Evolutionary conservation across 1,139 yeast genomes (phyloP).

Genomic region (Meyerozyma carpophila): DNA sequence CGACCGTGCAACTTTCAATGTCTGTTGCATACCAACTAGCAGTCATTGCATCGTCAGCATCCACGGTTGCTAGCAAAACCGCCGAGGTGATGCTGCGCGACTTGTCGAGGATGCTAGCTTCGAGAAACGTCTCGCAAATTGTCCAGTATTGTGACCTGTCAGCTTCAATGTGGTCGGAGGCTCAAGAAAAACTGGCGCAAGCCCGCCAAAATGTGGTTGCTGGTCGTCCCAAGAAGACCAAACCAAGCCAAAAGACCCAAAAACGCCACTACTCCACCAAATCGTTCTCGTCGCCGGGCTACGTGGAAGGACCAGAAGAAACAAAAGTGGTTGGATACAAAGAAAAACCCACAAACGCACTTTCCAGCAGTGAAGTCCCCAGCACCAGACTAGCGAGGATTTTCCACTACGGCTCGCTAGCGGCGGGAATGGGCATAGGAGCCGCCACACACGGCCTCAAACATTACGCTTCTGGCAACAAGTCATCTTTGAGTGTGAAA

Average conservation of each 20-base stretch:
- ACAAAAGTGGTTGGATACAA: constrained; percentile 25
- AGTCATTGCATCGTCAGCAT: constrained; percentile 22
- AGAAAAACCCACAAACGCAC: constrained; percentile 35
- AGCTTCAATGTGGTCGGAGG: constrained; percentile 23
- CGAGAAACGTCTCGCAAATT: constrained; percentile 10
- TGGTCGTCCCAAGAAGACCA: constrained; percentile 3
- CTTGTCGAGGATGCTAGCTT: constrained; percentile 8
- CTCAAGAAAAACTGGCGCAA: constrained; percentile 18
- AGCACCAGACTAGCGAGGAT: constrained; percentile 78
- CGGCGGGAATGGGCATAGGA: constrained; percentile 87
- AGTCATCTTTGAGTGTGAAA: constrained; percentile 44
- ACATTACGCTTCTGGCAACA: constrained; percentile 51
- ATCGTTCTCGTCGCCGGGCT: constrained; percentile 11
- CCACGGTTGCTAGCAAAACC: constrained; percentile 20
- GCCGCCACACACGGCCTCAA: constrained; percentile 76
- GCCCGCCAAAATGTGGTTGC: constrained; percentile 10
- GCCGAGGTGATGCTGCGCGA: constrained; percentile 17
- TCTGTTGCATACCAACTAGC: constrained; percentile 18
- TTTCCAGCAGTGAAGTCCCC: constrained; percentile 75
- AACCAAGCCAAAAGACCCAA: constrained; percentile 3
- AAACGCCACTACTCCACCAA: constrained; percentile 16
- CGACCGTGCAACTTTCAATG: background rate
- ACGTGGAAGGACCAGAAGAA: constrained; percentile 4
- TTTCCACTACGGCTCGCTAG: constrained; percentile 88
- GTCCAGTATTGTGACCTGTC: constrained; percentile 18